phyloP scores from a whole-genome alignment of 768 basidiomycete genomes.

The Phaffia tasmanica region DNA sequence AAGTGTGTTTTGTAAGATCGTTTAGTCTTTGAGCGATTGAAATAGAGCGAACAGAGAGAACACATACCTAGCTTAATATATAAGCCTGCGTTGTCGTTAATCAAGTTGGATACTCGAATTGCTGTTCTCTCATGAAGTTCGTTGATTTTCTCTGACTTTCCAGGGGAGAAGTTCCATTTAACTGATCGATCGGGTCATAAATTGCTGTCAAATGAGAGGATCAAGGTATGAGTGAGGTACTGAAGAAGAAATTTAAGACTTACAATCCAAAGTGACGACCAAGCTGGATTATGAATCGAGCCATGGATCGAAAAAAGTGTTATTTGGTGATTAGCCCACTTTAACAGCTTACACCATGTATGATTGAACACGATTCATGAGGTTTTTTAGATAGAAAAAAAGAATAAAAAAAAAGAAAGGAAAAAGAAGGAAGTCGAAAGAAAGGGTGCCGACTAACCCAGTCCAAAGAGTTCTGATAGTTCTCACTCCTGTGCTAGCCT shows the following conservation, averaged over 20 bases:
- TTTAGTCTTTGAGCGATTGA: not conserved
- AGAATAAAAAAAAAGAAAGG: no score
- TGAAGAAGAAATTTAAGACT: not conserved
- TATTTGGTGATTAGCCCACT: no score
- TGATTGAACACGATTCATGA: no score
- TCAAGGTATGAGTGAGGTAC: not conserved
- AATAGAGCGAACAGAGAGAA: not conserved
- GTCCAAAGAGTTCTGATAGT: conserved; percentile 20
- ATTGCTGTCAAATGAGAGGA: not conserved
- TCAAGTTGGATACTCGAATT: conserved; percentile 54
- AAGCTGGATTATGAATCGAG: not conserved
- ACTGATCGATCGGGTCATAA: conserved; percentile 46
- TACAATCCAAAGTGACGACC: conserved; percentile 21
- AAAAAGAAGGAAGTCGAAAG: not conserved
- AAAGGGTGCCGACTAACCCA: not conserved
- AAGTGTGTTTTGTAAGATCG: no score
- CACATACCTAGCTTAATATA: conserved; percentile 65
- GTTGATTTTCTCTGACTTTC: conserved; percentile 56
- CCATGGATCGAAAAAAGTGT: no score
- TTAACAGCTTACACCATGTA: no score
- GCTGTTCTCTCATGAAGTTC: conserved; percentile 77
- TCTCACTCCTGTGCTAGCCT: conserved; percentile 23
- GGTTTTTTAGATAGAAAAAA: not conserved
- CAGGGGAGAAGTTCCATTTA: conserved; percentile 73
- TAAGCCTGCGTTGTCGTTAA: conserved; percentile 58